A percentile compares a stretch with the other conserved stretches of the same genome.
Conservation (phyloP, 768 basidiomycete species). For the Albatrellus ellisii region DNA sequence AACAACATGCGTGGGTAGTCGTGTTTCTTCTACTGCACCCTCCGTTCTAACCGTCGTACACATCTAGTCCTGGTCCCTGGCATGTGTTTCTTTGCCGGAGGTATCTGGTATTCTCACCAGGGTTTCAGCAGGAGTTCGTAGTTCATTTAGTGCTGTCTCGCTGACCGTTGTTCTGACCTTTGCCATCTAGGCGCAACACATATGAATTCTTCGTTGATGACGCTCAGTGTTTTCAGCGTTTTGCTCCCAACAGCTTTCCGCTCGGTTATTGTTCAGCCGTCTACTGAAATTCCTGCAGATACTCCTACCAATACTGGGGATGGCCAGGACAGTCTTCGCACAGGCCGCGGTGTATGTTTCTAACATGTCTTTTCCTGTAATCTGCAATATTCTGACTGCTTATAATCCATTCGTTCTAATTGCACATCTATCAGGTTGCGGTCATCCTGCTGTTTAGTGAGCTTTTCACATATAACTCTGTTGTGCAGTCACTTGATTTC, state of each 20-base stretch:
- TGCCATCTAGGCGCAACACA: conserved; percentile 58
- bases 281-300: conserved; percentile 6
- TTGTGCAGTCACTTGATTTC: background rate
- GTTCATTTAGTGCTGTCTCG: background rate
- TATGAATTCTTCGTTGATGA: conserved; percentile 62
- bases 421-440: conserved; percentile 24
- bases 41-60: conserved; percentile 2
- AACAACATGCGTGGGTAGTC: conserved; percentile 27
- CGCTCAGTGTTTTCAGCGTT: conserved; percentile 67
- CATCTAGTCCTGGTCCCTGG: conserved; percentile 65
- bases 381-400: too few relatives aligned
- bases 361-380: background rate
- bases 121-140: conserved; percentile 60
- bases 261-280: conserved; percentile 24
- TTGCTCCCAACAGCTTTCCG: conserved; percentile 79
- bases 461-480: conserved; percentile 15
- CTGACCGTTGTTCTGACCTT: too few relatives aligned
- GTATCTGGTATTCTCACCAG: conserved; percentile 65
- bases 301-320: conserved; percentile 21
- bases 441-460: conserved; percentile 39
- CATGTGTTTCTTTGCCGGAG: conserved; percentile 87
- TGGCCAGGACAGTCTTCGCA: conserved; percentile 29
- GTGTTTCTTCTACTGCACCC: background rate
- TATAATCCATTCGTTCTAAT: background rate
- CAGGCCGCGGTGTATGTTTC: conserved; percentile 36